phyloP scores from a whole-genome alignment of 352 stramenopile genomes.

The Globisporangium lucens region DNA sequence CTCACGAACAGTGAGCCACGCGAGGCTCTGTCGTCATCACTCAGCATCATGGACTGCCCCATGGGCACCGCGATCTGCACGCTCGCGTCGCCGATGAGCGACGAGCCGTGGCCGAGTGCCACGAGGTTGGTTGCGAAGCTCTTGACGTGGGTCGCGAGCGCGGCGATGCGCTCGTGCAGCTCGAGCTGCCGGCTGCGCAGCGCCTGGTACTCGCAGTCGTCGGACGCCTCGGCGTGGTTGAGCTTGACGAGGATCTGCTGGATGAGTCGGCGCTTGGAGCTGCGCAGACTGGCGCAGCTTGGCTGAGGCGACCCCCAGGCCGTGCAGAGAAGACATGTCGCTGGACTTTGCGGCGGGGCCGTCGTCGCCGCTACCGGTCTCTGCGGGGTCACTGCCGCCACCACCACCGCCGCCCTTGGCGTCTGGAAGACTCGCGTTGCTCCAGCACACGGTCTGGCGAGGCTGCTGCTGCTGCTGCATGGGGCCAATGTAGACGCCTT shows the following conservation, averaged over 20 bases:
- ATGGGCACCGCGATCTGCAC: constrained; percentile 21
- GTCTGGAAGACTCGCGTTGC: constrained; percentile 11
- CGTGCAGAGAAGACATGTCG: background rate
- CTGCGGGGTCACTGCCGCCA: background rate
- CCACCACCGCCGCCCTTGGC: background rate
- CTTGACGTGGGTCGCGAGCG: constrained; percentile 33
- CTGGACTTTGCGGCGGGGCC: background rate
- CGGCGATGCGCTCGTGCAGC: constrained; percentile 24
- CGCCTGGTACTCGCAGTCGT: constrained; percentile 36
- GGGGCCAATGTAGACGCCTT: constrained; percentile 4
- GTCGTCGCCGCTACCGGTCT: background rate
- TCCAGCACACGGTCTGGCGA: constrained; percentile 14
- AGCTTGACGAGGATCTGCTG: constrained; percentile 46
- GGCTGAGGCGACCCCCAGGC: background rate
- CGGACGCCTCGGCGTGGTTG: constrained; percentile 33
- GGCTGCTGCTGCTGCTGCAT: constrained; percentile 3
- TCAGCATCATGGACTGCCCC: constrained; percentile 2
- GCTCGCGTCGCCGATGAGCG: constrained; percentile 26
- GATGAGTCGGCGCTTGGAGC: constrained; percentile 39
- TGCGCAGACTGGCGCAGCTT: constrained; percentile 34
- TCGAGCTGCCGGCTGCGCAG: constrained; percentile 33
- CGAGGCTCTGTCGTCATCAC: background rate
- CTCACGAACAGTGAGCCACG: background rate
- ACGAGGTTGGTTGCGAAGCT: constrained; percentile 43
- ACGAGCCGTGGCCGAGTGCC: constrained; percentile 29